Evolutionary conservation across 208 protist species (phyloP).

Genomic region (Strigomonas galati): DNA sequence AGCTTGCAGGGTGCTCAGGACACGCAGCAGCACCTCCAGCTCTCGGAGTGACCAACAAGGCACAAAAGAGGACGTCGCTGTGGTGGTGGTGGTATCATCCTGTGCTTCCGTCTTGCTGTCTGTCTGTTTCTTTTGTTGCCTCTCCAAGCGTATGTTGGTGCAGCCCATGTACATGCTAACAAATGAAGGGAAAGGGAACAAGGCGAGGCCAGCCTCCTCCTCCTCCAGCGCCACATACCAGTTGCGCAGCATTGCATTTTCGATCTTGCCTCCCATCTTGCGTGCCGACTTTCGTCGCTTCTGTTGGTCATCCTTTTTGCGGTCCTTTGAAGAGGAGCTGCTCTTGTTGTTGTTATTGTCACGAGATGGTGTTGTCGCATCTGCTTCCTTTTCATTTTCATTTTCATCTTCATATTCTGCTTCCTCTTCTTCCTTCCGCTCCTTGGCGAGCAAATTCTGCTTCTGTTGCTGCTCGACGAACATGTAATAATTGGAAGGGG

Average conservation of each 20-base stretch:
- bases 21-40: not conserved
- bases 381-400: not conserved
- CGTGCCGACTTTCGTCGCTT: not conserved
- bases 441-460: not conserved
- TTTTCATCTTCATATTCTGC: not conserved
- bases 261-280: not conserved
- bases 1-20: not conserved
- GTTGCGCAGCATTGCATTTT: not conserved
- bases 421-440: not conserved
- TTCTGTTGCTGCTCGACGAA: not conserved
- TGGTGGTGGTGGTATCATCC: no score
- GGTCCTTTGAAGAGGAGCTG: not conserved
- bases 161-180: not conserved
- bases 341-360: not conserved
- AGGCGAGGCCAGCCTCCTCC: not conserved
- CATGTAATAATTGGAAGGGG: not conserved
- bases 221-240: not conserved
- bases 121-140: not conserved
- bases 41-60: not conserved
- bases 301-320: not conserved
- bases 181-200: not conserved
- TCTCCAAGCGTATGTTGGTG: not conserved
- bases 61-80: not conserved
- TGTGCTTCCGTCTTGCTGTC: no score
- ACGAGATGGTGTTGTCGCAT: no score